Percentiles rank a stretch among this genome's conserved stretches.
These are phyloP conservation scores for Cucurbita moschata DNA, from an alignment of 306 rosid genomes.

Conservation along the genomic window DNA sequence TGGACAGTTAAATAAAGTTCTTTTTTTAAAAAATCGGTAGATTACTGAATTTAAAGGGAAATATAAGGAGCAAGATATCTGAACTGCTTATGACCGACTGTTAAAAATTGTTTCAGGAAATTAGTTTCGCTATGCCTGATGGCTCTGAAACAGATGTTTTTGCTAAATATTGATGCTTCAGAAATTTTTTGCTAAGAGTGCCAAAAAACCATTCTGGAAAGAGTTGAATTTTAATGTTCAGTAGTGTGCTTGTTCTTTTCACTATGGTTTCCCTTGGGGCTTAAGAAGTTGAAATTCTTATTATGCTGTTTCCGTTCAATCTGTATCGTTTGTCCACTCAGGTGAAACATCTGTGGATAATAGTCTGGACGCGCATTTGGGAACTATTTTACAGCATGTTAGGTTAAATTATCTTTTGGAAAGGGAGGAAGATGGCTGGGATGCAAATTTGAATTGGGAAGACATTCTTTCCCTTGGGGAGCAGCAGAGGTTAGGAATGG, in stretches of 20 bases:
- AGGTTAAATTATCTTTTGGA: constrained; percentile 86
- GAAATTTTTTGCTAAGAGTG: neutral
- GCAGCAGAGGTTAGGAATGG: constrained; percentile 99
- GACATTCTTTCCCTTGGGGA: constrained; percentile 91
- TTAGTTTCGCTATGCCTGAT: neutral
- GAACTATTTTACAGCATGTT: constrained; percentile 67
- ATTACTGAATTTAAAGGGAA: neutral
- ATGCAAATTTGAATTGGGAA: constrained; percentile 83
- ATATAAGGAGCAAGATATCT: neutral
- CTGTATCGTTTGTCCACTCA: constrained; percentile 13
- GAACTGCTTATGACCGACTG: neutral
- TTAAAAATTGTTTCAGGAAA: neutral
- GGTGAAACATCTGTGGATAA: constrained; percentile 33
- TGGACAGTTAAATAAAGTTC: neutral
- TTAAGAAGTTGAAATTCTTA: neutral
- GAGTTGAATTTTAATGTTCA: neutral
- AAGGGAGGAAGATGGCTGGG: constrained; percentile 76
- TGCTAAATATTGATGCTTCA: neutral
- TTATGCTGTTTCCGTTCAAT: neutral
- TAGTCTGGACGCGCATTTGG: constrained; percentile 48
- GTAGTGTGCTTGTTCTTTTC: neutral
- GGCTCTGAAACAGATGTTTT: neutral
- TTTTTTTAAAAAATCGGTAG: neutral
- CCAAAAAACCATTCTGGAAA: neutral
- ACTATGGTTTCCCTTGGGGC: neutral